Percentiles rank a stretch among this genome's conserved stretches.
These are phyloP conservation scores for Aspergillus hiratsukae DNA, from an alignment of 2,329 filamentous ascomycete genomes.

Conservation along the genomic window DNA sequence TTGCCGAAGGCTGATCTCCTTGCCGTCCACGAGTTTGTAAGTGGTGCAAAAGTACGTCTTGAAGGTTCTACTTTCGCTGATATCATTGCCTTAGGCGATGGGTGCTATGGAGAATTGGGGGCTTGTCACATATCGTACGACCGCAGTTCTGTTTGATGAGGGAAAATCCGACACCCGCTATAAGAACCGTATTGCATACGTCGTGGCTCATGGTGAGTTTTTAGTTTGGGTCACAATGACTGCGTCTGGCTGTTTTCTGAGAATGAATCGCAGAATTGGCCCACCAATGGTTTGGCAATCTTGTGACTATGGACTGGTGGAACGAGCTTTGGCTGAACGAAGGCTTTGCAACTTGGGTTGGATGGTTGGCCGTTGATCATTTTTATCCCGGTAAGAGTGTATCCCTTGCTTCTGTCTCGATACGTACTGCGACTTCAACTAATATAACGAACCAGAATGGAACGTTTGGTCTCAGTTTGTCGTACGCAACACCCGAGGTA, in stretches of 20 bases:
- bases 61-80: not conserved
- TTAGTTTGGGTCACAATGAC: not conserved
- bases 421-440: slow-evolving; percentile 5
- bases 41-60: slow-evolving; percentile 26
- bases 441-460: slow-evolving; percentile 61
- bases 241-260: slow-evolving; percentile 1
- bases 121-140: slow-evolving; percentile 91
- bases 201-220: slow-evolving; percentile 72
- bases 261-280: slow-evolving; percentile 62
- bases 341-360: slow-evolving; percentile 97
- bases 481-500: slow-evolving; percentile 58
- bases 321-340: slow-evolving; percentile 92
- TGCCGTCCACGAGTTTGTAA: slow-evolving; percentile 87
- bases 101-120: slow-evolving; percentile 97
- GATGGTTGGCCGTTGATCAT: slow-evolving; percentile 86
- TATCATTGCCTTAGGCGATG: slow-evolving; percentile 33
- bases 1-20: slow-evolving; percentile 87
- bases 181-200: slow-evolving; percentile 91
- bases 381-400: slow-evolving; percentile 65
- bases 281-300: slow-evolving; percentile 93
- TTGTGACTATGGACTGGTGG: slow-evolving; percentile 98
- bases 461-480: slow-evolving; percentile 97
- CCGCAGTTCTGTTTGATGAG: slow-evolving; percentile 93
- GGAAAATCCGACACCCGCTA: slow-evolving; percentile 84
- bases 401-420: not conserved